Evolutionary conservation across 108 stramenopile species (phyloP), one percentile per base, ranked within the genome.

Genomic region (Chaetoceros tenuissimus): DNA sequence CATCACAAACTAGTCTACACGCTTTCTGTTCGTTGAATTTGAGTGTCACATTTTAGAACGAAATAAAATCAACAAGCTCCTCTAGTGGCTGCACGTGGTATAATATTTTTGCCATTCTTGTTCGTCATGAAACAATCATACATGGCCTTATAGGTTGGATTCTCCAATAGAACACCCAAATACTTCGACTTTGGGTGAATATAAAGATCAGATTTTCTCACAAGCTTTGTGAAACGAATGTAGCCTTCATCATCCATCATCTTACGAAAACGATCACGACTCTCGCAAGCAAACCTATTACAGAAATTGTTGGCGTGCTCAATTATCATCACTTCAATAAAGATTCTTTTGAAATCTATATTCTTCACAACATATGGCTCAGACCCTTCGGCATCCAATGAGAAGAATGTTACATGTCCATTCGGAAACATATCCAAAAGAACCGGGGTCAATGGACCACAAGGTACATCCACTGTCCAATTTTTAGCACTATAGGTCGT

Each of bases 341-440:
- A 28, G 23, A 82, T 24, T 31, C 62, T 53, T 18, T 52, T 10
- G 49, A 84, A 82, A 57, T 87, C 79, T 3, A 87, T 50, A 13
- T 67, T 78, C 21, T 68, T 48, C 67, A 87, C 53, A 2, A 82
- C 75, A 31, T 59, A 30, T 2, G 48, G 10, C 52, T 84, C 83
- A 0, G 80, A 71, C 1, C 83, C 83, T 63, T 84, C 83, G 30
- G 81, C 83, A 51, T 84, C 83, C 65, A 84, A 48, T 1, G 80
- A 81, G 28, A 84, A 71, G 45, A 84, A 84, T 16, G 62, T 53
- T 17, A 77, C 57, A 3, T 29, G 31, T 13, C 46, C 30, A 17
- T 64, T 56, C 3, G 60, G 31, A 49, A 83, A 77, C 2, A 83
- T 30, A 24, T 79, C 73, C 18, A 50, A 18, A 24, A 83, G 52